These are phyloP conservation scores for Cladosporium colombiae DNA, from an alignment of 2,329 filamentous ascomycete genomes.

Conservation along the genomic window DNA sequence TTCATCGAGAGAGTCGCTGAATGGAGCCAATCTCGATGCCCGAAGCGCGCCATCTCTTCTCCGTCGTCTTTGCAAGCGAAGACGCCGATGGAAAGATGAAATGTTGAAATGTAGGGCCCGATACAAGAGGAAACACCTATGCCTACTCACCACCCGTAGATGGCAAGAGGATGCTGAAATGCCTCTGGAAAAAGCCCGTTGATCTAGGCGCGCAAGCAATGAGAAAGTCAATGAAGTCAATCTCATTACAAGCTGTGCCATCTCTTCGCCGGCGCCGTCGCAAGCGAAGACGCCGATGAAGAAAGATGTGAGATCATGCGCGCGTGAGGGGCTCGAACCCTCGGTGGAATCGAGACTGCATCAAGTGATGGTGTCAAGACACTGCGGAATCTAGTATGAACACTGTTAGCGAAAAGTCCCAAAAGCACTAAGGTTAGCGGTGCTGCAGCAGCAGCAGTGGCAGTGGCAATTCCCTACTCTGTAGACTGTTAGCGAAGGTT, in stretches of 20 bases:
- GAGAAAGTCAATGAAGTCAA: neutral
- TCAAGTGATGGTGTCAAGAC: neutral
- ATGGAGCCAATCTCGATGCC: too few species aligned
- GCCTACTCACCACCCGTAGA: neutral
- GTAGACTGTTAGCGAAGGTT: constrained; percentile 1
- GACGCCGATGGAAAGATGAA: neutral
- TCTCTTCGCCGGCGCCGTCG: neutral
- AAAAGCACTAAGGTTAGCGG: neutral
- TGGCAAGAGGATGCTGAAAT: neutral
- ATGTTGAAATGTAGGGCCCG: too few species aligned
- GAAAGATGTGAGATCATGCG: neutral
- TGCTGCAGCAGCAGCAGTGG: neutral
- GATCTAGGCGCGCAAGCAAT: neutral
- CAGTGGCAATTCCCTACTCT: neutral
- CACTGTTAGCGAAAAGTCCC: neutral
- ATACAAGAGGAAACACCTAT: neutral
- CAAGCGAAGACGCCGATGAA: constrained; percentile 7
- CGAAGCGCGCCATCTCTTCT: neutral
- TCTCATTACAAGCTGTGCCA: neutral
- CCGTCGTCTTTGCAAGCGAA: constrained; percentile 1
- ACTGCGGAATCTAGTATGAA: neutral
- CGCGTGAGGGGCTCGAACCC: neutral
- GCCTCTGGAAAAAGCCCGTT: neutral
- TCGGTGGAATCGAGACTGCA: neutral
- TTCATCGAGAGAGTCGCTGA: too few species aligned